Conservation (phyloP, 805 yeast genomes). For the Priceomyces melissophilus region DNA sequence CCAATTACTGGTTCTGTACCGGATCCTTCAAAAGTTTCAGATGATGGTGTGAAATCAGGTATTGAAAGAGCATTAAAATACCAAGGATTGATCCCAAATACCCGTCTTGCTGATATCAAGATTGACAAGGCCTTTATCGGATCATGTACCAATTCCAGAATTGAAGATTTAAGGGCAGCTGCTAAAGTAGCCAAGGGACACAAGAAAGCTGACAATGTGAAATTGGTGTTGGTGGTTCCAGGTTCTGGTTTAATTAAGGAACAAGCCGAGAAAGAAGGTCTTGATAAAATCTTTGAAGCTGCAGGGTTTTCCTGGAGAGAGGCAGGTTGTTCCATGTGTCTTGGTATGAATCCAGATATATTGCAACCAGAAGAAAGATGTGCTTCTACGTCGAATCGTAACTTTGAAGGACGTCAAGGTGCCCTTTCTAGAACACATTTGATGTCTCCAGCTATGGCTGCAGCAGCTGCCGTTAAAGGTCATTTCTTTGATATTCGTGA, state of each 20-base stretch:
- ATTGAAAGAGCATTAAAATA: constrained; percentile 89
- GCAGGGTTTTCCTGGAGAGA: constrained; percentile 99
- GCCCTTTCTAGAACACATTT: constrained; percentile 92
- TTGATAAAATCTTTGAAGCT: constrained; percentile 81
- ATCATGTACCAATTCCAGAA: constrained; percentile 96
- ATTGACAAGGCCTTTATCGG: constrained; percentile 97
- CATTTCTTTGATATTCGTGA: constrained; percentile 89
- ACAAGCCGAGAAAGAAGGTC: constrained; percentile 93
- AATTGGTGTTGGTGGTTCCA: constrained; percentile 88
- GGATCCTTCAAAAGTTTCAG: constrained; percentile 71
- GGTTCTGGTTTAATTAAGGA: constrained; percentile 94
- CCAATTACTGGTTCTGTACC: constrained; percentile 92
- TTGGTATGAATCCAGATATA: constrained; percentile 99
- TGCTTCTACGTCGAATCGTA: constrained; percentile 98
- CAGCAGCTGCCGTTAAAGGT: constrained; percentile 94
- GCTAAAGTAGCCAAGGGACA: constrained; percentile 90
- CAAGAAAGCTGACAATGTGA: constrained; percentile 77
- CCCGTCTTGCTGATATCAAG: constrained; percentile 67
- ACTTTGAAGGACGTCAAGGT: constrained; percentile 99
- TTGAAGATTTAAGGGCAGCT: constrained; percentile 94
- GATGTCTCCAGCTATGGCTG: constrained; percentile 99
- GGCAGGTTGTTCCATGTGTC: constrained; percentile 99
- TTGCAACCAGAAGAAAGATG: constrained; percentile 94
- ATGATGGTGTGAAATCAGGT: constrained; percentile 74
- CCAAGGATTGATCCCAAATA: constrained; percentile 86